Percentiles rank a stretch among this genome's conserved stretches.
phyloP scores from a whole-genome alignment of 108 stramenopile species.

The Cyclotella choctawhatcheeana region DNA sequence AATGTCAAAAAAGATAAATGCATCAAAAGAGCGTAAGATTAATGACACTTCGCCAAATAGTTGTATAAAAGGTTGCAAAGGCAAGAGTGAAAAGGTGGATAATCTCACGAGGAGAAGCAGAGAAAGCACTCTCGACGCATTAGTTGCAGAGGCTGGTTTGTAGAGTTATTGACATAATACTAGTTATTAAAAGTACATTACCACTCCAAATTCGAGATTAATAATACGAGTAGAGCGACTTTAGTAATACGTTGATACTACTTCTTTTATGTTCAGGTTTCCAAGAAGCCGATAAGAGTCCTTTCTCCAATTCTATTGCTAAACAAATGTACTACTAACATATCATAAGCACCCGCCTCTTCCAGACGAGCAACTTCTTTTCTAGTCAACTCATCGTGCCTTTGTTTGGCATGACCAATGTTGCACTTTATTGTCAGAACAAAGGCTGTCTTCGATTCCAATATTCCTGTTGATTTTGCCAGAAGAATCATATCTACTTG shows the following conservation, averaged over 20 bases:
- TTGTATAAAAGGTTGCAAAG: not conserved
- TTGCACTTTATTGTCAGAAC: slow-evolving; percentile 71
- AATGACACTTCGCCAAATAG: not conserved
- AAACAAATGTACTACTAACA: slow-evolving; percentile 61
- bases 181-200: too few relatives aligned
- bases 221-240: too few relatives aligned
- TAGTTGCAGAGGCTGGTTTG: not conserved
- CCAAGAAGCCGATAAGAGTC: slow-evolving; percentile 57
- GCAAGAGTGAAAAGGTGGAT: not conserved
- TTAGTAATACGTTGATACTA: too few relatives aligned
- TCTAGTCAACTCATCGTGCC: slow-evolving; percentile 52
- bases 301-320: slow-evolving; percentile 64
- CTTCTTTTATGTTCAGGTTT: slow-evolving; percentile 10
- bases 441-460: slow-evolving; percentile 46
- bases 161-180: too few relatives aligned
- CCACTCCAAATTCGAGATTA: too few relatives aligned
- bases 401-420: slow-evolving; percentile 54
- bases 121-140: slow-evolving; percentile 18
- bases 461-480: slow-evolving; percentile 41
- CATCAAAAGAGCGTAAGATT: not conserved
- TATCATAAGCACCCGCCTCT: slow-evolving; percentile 21
- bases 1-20: too few relatives aligned
- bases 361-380: slow-evolving; percentile 50
- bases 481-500: slow-evolving; percentile 58
- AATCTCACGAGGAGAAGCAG: slow-evolving; percentile 10